Conservation (phyloP, 2,329 filamentous ascomycete species). For the Diaporthe capsici region DNA sequence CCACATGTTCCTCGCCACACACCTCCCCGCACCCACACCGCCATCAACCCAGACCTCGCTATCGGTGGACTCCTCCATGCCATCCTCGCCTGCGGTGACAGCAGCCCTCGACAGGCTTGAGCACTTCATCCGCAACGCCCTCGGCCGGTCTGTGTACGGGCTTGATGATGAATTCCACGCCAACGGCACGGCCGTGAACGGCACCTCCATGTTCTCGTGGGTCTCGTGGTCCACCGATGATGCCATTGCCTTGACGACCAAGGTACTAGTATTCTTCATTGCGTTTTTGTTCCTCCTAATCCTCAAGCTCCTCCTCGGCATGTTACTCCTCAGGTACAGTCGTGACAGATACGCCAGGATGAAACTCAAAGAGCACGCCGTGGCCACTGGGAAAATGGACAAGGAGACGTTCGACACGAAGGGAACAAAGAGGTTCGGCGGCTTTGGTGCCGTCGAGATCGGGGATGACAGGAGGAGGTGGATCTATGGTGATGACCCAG, state of each 20-base stretch:
- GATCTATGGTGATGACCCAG: constrained; percentile 89
- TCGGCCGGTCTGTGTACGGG: constrained; percentile 81
- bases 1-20: constrained; percentile 95
- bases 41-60: constrained; percentile 76
- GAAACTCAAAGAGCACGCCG: constrained; percentile 76
- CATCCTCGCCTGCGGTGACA: constrained; percentile 80
- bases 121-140: constrained; percentile 80
- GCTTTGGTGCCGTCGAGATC: constrained; percentile 88
- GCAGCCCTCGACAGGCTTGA: constrained; percentile 86
- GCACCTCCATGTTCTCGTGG: constrained; percentile 57
- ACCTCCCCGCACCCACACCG: constrained; percentile 81
- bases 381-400: constrained; percentile 62
- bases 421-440: constrained; percentile 79
- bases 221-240: constrained; percentile 78
- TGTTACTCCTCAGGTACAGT: constrained; percentile 85
- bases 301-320: constrained; percentile 88
- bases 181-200: constrained; percentile 39
- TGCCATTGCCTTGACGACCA: constrained; percentile 81
- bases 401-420: constrained; percentile 74
- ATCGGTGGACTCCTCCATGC: constrained; percentile 72
- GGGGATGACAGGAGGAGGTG: constrained; percentile 87
- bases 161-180: constrained; percentile 58
- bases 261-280: constrained; percentile 87
- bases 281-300: constrained; percentile 88
- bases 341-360: constrained; percentile 85